A percentile compares a stretch with the other conserved stretches of the same genome.
Conservation (phyloP, 73 alveolate species). For the Tetrahymena malaccensis region DNA sequence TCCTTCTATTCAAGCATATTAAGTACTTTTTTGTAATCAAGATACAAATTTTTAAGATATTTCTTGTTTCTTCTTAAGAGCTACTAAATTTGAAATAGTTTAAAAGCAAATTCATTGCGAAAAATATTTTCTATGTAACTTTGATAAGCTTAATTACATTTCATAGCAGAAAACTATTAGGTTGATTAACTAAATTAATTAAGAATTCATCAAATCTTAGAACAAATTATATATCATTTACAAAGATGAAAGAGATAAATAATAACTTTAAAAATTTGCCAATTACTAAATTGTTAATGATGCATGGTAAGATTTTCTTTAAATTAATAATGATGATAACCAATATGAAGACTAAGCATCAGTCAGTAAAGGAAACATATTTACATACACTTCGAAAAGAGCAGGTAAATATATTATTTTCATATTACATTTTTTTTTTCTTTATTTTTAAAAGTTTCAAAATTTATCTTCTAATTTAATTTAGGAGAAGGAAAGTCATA, state of each 20-base stretch:
- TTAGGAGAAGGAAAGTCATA: background rate
- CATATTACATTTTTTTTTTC: too few relatives aligned
- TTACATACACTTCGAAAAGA: background rate
- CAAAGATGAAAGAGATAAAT: background rate
- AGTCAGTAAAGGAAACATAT: background rate
- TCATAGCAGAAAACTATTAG: background rate
- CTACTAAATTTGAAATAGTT: background rate
- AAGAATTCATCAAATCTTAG: background rate
- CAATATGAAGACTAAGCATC: background rate
- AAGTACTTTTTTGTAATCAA: background rate
- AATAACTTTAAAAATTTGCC: background rate
- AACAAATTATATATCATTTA: background rate
- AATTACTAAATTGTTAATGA: background rate
- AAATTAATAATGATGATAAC: background rate
- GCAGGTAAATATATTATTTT: background rate
- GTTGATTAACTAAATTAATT: background rate
- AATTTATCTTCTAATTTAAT: too few relatives aligned
- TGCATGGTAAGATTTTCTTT: background rate
- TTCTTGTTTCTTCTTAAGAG: background rate
- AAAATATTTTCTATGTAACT: background rate
- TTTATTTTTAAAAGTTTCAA: too few relatives aligned
- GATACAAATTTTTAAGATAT: background rate
- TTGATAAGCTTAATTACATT: background rate
- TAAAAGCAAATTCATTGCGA: background rate
- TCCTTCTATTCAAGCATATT: background rate